Conservation (phyloP, 2,329 filamentous ascomycete genomes). For the Fusarium domesticum region DNA sequence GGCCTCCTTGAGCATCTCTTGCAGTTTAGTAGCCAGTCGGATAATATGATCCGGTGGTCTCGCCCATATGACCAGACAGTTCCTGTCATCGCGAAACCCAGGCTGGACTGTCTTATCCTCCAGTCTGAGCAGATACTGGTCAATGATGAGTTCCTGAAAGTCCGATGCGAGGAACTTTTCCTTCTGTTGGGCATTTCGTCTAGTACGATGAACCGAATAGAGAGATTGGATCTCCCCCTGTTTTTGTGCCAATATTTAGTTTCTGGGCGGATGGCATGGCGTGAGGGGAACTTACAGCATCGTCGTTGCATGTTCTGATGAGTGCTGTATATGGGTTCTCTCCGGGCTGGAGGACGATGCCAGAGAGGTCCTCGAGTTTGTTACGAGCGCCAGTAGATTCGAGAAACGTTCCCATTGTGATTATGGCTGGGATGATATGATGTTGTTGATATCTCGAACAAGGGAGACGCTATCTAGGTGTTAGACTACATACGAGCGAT, state of each 20-base stretch:
- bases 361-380: conserved; percentile 55
- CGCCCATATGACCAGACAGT: conserved; percentile 88
- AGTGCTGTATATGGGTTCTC: conserved; percentile 76
- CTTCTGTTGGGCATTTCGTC: conserved; percentile 73
- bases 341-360: conserved; percentile 46
- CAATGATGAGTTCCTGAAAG: conserved; percentile 70
- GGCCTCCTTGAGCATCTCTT: conserved; percentile 59
- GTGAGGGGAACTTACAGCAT: conserved; percentile 53
- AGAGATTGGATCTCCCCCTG: conserved; percentile 66
- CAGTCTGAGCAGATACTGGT: conserved; percentile 70
- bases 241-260: conserved; percentile 3
- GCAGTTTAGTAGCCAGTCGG: conserved; percentile 64
- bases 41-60: conserved; percentile 72
- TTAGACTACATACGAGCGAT: background rate
- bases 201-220: conserved; percentile 71
- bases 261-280: background rate
- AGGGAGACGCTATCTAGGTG: background rate
- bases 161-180: conserved; percentile 66
- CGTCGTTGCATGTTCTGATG: conserved; percentile 63
- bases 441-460: background rate
- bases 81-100: conserved; percentile 68
- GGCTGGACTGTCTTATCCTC: conserved; percentile 62
- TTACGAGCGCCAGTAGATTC: conserved; percentile 41
- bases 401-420: conserved; percentile 17
- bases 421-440: background rate